Percentiles rank a stretch among this genome's conserved stretches.
Evolutionary conservation across 2,329 filamentous ascomycete species (phyloP).

Genomic region (Fusarium stilboides): DNA sequence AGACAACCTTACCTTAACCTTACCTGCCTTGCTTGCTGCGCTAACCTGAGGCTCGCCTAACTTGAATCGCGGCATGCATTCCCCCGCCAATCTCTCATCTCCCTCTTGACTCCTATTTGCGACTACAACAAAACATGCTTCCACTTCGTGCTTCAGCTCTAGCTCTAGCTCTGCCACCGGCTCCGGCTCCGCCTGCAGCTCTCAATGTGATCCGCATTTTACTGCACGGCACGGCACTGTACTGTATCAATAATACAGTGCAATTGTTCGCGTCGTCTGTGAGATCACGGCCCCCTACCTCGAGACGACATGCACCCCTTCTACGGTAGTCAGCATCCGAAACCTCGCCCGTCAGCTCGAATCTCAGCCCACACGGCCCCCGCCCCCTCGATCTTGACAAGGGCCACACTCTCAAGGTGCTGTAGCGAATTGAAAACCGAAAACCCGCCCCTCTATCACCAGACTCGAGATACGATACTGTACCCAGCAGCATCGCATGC

Average conservation of each 20-base stretch:
- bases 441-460: conserved; percentile 23
- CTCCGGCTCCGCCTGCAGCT: conserved; percentile 10
- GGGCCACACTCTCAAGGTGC: conserved; percentile 28
- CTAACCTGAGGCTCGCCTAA: conserved; percentile 44
- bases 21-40: conserved; percentile 22
- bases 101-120: conserved; percentile 39
- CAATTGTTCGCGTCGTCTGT: conserved; percentile 21
- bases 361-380: conserved; percentile 50
- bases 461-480: conserved; percentile 12
- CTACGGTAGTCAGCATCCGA: conserved; percentile 43
- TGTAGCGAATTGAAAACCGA: conserved; percentile 33
- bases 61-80: conserved; percentile 36
- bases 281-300: conserved; percentile 33
- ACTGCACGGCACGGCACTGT: conserved; percentile 10
- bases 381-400: conserved; percentile 46
- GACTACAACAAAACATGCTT: conserved; percentile 24
- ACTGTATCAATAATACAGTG: conserved; percentile 18
- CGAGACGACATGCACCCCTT: conserved; percentile 28
- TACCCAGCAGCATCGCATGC: conserved; percentile 16
- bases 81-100: conserved; percentile 35
- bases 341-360: conserved; percentile 47
- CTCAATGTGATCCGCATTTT: background rate
- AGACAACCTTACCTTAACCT: conserved; percentile 34
- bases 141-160: conserved; percentile 26
- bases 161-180: conserved; percentile 18